These are phyloP conservation scores for Astrocystis sublimbata DNA, from an alignment of 495 filamentous ascomycete species.

Conservation along the genomic window DNA sequence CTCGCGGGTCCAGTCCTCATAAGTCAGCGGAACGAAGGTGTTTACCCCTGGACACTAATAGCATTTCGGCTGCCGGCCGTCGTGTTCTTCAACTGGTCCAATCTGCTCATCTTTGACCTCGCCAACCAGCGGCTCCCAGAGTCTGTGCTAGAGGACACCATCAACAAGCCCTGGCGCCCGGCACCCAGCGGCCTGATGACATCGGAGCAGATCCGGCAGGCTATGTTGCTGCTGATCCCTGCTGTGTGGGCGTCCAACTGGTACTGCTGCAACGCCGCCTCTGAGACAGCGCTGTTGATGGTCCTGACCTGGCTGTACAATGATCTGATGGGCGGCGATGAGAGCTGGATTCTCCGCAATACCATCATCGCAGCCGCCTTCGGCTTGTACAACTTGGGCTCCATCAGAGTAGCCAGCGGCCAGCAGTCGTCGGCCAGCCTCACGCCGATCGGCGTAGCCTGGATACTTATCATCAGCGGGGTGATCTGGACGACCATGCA, in stretches of 20 bases:
- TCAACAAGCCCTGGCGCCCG: slow-evolving; percentile 61
- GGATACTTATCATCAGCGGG: slow-evolving; percentile 43
- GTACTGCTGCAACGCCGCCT: slow-evolving; percentile 33
- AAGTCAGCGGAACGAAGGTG: slow-evolving; percentile 28
- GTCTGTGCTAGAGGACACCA: slow-evolving; percentile 47
- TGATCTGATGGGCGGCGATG: slow-evolving; percentile 48
- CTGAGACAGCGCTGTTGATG: slow-evolving; percentile 35
- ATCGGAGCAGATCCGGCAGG: slow-evolving; percentile 30
- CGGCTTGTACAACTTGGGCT: slow-evolving; percentile 32
- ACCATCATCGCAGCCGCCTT: slow-evolving; percentile 45
- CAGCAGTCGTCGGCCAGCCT: neutral
- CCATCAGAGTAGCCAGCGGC: slow-evolving; percentile 22
- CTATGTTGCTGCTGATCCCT: slow-evolving; percentile 39
- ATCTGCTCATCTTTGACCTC: slow-evolving; percentile 44
- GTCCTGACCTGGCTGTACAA: slow-evolving; percentile 53
- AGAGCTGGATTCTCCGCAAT: slow-evolving; percentile 38
- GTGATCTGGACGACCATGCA: slow-evolving; percentile 52
- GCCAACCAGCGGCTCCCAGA: slow-evolving; percentile 49
- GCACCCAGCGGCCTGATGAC: slow-evolving; percentile 45
- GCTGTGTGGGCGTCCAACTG: slow-evolving; percentile 28
- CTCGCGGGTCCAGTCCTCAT: slow-evolving; percentile 23
- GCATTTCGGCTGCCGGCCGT: slow-evolving; percentile 16
- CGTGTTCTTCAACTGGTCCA: neutral
- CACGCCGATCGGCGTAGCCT: slow-evolving; percentile 29
- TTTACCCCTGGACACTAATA: slow-evolving; percentile 11